A percentile compares a stretch with the other conserved stretches of the same genome.
Evolutionary conservation across 2,329 filamentous ascomycete genomes (phyloP).

Genomic region (Zasmidium citrigriseum): DNA sequence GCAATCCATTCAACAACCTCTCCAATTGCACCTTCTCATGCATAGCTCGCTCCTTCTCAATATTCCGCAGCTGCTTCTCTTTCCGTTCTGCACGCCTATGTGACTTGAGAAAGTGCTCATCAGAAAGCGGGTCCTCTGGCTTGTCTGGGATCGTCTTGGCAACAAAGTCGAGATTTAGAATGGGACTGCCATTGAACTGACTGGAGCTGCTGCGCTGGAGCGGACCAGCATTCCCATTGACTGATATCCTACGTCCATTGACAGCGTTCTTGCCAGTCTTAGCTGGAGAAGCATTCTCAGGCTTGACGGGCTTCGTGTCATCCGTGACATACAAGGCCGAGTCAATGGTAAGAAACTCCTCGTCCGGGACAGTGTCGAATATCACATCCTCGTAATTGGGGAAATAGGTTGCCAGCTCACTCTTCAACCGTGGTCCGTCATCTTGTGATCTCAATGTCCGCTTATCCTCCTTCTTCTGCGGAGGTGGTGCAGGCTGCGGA

Average conservation of each 20-base stretch:
- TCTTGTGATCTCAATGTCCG: constrained; percentile 85
- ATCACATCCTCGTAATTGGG: constrained; percentile 93
- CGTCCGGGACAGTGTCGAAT: constrained; percentile 76
- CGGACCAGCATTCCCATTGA: constrained; percentile 16
- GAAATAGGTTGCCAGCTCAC: constrained; percentile 87
- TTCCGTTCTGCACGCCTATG: constrained; percentile 64
- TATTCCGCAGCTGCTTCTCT: constrained; percentile 68
- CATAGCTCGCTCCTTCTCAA: constrained; percentile 66
- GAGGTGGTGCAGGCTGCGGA: constrained; percentile 14
- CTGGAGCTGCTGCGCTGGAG: constrained; percentile 14
- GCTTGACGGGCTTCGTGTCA: constrained; percentile 20
- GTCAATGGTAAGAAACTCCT: constrained; percentile 57
- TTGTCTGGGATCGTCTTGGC: constrained; percentile 35
- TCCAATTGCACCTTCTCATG: constrained; percentile 69
- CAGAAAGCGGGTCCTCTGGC: constrained; percentile 56
- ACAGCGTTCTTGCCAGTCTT: constrained; percentile 15
- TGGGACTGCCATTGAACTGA: constrained; percentile 24
- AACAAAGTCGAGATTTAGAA: constrained; percentile 25
- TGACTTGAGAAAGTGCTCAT: constrained; percentile 57
- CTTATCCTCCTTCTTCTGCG: constrained; percentile 55
- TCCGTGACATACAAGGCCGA: constrained; percentile 33
- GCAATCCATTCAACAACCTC: constrained; percentile 74
- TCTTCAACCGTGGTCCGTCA: constrained; percentile 79
- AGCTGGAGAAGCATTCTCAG: constrained; percentile 11
- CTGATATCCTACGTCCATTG: constrained; percentile 10